These are phyloP conservation scores for Hypoxylon intermedium DNA, from an alignment of 495 filamentous ascomycete genomes.

Conservation along the genomic window DNA sequence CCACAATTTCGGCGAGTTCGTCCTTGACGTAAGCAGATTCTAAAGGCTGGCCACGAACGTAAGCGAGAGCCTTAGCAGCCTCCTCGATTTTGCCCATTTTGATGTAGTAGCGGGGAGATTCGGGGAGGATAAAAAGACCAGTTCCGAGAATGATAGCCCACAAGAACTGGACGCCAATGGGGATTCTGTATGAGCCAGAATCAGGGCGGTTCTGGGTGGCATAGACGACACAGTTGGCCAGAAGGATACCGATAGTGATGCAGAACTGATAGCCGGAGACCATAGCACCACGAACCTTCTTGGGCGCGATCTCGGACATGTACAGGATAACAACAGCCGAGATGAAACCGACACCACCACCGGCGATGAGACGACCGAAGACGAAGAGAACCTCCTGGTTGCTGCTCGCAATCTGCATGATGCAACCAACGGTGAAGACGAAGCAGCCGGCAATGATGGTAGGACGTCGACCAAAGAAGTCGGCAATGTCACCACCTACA, in stretches of 20 bases:
- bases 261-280: slow-evolving; percentile 76
- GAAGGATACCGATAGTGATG: slow-evolving; percentile 72
- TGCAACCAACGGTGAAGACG: slow-evolving; percentile 64
- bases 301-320: slow-evolving; percentile 72
- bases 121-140: slow-evolving; percentile 61
- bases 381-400: slow-evolving; percentile 69
- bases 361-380: slow-evolving; percentile 68
- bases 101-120: slow-evolving; percentile 68
- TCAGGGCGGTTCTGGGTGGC: slow-evolving; percentile 64
- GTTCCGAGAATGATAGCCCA: slow-evolving; percentile 69
- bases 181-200: slow-evolving; percentile 74
- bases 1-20: slow-evolving; percentile 76
- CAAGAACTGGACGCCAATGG: slow-evolving; percentile 70
- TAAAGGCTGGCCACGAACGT: slow-evolving; percentile 59
- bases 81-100: slow-evolving; percentile 62
- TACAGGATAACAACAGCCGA: slow-evolving; percentile 69
- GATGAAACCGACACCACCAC: slow-evolving; percentile 66
- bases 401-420: slow-evolving; percentile 65
- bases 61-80: slow-evolving; percentile 58
- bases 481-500: slow-evolving; percentile 66
- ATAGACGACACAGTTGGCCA: slow-evolving; percentile 71
- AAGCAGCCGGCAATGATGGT: slow-evolving; percentile 67
- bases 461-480: slow-evolving; percentile 66
- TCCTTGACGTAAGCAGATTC: slow-evolving; percentile 70
- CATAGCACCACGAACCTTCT: slow-evolving; percentile 71